Evolutionary conservation across 371 early-diverging fungal species (phyloP).

Genomic region (Mucor lusitanicus): DNA sequence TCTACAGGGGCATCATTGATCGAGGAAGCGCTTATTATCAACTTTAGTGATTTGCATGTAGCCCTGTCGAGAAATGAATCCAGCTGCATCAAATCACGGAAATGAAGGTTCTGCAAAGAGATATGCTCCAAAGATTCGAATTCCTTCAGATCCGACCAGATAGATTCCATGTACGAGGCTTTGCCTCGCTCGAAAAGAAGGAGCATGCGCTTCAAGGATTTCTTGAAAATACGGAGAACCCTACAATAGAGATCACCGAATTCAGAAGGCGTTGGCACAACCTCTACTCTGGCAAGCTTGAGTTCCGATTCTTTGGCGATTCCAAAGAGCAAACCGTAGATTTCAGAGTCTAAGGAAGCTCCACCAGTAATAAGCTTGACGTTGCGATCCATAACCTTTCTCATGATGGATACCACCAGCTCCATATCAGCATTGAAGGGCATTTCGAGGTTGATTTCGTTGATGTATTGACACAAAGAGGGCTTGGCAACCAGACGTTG

Average conservation of each 20-base stretch:
- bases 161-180: too few relatives aligned
- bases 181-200: too few relatives aligned
- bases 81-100: background rate
- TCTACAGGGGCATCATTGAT: background rate
- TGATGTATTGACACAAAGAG: background rate
- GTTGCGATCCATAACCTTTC: background rate
- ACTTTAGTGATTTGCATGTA: too few relatives aligned
- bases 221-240: too few relatives aligned
- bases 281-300: background rate
- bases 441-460: background rate
- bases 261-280: background rate
- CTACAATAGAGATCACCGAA: background rate
- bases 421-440: background rate
- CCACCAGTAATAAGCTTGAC: background rate
- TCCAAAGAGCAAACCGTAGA: background rate
- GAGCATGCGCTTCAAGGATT: too few relatives aligned
- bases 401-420: background rate
- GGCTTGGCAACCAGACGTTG: background rate
- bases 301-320: background rate
- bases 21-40: background rate
- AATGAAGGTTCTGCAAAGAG: background rate
- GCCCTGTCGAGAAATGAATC: background rate
- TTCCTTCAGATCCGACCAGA: too few relatives aligned
- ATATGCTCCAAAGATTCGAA: too few relatives aligned
- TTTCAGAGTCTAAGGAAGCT: background rate